These are phyloP conservation scores for Metschnikowia colocasiae DNA, from an alignment of 805 yeast genomes.

Conservation along the genomic window DNA sequence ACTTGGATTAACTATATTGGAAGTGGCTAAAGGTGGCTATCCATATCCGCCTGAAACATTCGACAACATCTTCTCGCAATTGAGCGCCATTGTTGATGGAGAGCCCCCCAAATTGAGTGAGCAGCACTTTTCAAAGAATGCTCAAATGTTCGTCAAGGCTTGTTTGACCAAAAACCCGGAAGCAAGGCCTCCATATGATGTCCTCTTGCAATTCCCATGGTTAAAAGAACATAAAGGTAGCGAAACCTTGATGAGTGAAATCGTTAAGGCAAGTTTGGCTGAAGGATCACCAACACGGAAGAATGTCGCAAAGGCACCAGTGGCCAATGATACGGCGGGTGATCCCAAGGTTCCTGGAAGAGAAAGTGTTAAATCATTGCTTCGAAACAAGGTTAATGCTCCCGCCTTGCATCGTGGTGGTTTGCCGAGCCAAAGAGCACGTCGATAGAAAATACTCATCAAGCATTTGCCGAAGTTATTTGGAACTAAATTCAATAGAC, in stretches of 20 bases:
- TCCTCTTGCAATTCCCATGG: slow-evolving; percentile 83
- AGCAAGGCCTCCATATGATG: slow-evolving; percentile 74
- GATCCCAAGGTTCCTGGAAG: slow-evolving; percentile 12
- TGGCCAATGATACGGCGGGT: slow-evolving; percentile 7
- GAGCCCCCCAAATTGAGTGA: slow-evolving; percentile 27
- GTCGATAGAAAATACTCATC: slow-evolving; percentile 6
- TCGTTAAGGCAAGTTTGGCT: slow-evolving; percentile 23
- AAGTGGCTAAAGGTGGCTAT: slow-evolving; percentile 84
- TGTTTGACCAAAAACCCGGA: slow-evolving; percentile 80
- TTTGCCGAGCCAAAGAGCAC: slow-evolving; percentile 20
- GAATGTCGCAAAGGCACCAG: slow-evolving; percentile 18
- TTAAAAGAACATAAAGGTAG: slow-evolving; percentile 46
- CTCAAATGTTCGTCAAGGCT: slow-evolving; percentile 72
- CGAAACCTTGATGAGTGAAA: slow-evolving; percentile 28
- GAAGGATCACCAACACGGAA: slow-evolving; percentile 9
- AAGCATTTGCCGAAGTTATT: neutral
- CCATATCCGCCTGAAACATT: slow-evolving; percentile 97
- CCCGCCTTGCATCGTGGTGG: slow-evolving; percentile 46
- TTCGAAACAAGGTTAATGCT: slow-evolving; percentile 39
- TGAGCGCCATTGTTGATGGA: slow-evolving; percentile 78
- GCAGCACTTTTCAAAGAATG: slow-evolving; percentile 57
- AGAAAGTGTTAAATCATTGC: slow-evolving; percentile 38
- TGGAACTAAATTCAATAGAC: neutral
- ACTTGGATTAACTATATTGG: slow-evolving; percentile 78
- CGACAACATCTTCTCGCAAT: slow-evolving; percentile 84